Conservation (phyloP, 2,329 filamentous ascomycete genomes). For the Nannizziopsis arthrosporioides region DNA sequence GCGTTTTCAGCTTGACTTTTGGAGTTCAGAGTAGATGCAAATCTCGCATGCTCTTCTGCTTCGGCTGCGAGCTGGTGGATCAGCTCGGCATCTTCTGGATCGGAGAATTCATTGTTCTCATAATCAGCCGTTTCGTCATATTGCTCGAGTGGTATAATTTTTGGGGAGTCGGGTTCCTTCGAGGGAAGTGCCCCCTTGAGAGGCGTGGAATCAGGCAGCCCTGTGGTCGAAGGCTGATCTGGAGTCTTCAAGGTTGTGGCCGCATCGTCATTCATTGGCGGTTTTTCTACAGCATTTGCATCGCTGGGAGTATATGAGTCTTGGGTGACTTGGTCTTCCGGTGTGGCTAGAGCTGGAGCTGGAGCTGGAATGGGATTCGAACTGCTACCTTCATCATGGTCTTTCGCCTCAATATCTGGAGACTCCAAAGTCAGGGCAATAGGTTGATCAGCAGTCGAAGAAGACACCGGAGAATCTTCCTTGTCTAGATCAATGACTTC, state of each 20-base stretch:
- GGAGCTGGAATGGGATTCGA: neutral
- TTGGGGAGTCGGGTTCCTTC: neutral
- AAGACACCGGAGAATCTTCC: neutral
- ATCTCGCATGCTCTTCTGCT: conserved; percentile 85
- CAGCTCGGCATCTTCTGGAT: conserved; percentile 85
- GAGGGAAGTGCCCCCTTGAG: neutral
- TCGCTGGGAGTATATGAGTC: neutral
- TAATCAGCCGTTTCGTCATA: neutral
- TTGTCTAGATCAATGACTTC: conserved; percentile 15
- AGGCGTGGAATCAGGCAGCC: conserved; percentile 25
- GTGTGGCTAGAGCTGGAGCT: neutral
- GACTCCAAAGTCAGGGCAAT: too few species aligned
- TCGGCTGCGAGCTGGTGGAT: conserved; percentile 77
- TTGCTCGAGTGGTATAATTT: neutral
- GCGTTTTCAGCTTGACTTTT: conserved; percentile 58
- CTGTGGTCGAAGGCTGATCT: conserved; percentile 35
- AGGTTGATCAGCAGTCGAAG: neutral
- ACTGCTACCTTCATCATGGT: too few species aligned
- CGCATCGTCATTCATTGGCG: too few species aligned
- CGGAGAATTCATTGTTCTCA: conserved; percentile 50
- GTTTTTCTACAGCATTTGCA: neutral
- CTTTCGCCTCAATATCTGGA: too few species aligned
- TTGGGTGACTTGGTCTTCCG: too few species aligned
- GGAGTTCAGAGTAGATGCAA: conserved; percentile 75
- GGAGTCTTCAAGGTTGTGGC: neutral